These are phyloP conservation scores for Arbutus unedo DNA, from an alignment of 148 eudicot genomes.

Conservation along the genomic window DNA sequence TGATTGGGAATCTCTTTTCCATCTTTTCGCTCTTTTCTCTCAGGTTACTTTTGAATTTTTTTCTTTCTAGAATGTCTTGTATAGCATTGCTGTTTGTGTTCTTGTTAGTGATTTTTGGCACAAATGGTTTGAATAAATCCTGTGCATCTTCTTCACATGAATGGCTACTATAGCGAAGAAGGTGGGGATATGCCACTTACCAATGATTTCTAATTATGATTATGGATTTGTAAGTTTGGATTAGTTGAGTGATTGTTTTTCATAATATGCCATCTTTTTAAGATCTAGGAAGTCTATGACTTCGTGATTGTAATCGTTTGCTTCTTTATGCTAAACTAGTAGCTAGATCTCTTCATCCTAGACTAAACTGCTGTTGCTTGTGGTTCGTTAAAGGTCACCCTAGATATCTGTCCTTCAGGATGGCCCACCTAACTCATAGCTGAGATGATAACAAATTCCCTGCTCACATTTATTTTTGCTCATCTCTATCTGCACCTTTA, in stretches of 20 bases:
- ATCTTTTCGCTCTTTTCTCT: neutral
- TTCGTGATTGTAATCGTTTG: neutral
- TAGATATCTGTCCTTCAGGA: neutral
- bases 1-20: neutral
- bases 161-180: neutral
- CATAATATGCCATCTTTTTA: neutral
- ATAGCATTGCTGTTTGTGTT: neutral
- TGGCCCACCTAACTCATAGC: neutral
- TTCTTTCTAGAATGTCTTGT: neutral
- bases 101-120: neutral
- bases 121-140: neutral
- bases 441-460: constrained; percentile 4
- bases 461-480: neutral
- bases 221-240: neutral
- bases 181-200: neutral
- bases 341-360: neutral
- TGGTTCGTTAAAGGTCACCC: neutral
- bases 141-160: neutral
- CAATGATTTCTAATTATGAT: neutral
- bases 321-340: neutral
- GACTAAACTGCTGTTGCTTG: neutral
- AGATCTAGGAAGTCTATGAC: neutral
- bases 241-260: neutral
- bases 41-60: neutral
- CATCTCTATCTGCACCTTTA: neutral